Evolutionary conservation across 371 early-diverging fungal genomes (phyloP).

Genomic region (Basidiobolus heterosporus): DNA sequence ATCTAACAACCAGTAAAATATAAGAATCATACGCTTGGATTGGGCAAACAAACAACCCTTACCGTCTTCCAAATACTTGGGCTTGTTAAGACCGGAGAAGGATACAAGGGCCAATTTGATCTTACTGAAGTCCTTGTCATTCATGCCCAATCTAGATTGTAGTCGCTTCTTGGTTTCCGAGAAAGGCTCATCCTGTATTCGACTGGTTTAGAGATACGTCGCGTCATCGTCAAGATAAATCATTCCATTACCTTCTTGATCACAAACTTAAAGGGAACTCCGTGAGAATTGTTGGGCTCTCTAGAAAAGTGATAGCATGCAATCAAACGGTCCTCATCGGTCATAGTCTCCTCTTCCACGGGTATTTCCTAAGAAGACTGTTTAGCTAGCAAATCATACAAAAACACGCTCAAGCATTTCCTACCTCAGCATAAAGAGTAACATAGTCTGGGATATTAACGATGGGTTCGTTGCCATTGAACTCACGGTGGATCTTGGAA

Average conservation of each 20-base stretch:
- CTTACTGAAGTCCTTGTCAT: constrained; percentile 75
- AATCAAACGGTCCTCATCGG: constrained; percentile 24
- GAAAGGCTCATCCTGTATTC: constrained; percentile 40
- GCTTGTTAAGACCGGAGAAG: constrained; percentile 5
- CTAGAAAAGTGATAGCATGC: constrained; percentile 59
- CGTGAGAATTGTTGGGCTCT: constrained; percentile 44
- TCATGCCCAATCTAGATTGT: constrained; percentile 48
- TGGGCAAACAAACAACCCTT: neutral
- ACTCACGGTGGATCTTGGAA: constrained; percentile 20
- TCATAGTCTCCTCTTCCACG: constrained; percentile 28
- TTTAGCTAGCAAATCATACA: constrained; percentile 8
- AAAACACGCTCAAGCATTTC: neutral
- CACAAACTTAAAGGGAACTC: constrained; percentile 66
- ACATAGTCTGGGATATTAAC: constrained; percentile 10
- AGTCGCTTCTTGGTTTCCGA: constrained; percentile 52
- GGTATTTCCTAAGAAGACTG: constrained; percentile 31
- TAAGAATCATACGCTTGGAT: neutral
- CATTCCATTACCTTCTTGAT: constrained; percentile 36
- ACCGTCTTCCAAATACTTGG: constrained; percentile 6
- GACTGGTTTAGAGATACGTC: neutral
- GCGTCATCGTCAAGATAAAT: neutral
- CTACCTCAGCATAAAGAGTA: constrained; percentile 12
- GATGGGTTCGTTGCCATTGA: constrained; percentile 17
- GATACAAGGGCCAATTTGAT: constrained; percentile 40
- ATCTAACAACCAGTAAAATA: neutral